These are phyloP conservation scores for Margaritispora aquatica DNA, from an alignment of 495 filamentous ascomycete species.

Conservation along the genomic window DNA sequence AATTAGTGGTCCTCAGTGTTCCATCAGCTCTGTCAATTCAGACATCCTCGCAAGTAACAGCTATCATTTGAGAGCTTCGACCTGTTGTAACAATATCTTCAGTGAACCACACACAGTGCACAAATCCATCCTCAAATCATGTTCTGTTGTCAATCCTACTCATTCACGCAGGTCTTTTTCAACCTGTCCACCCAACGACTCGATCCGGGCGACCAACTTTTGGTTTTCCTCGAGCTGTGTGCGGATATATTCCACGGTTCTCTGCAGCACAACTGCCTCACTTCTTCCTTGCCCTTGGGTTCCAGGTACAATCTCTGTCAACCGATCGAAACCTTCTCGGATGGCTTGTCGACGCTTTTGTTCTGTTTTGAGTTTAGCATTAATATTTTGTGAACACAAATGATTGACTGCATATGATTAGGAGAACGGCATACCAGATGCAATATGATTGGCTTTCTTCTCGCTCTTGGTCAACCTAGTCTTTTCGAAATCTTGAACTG, in stretches of 20 bases:
- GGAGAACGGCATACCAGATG: slow-evolving; percentile 48
- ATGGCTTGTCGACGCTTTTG: slow-evolving; percentile 86
- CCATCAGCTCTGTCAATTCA: no score
- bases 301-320: slow-evolving; percentile 79
- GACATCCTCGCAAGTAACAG: no score
- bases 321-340: slow-evolving; percentile 76
- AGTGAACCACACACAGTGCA: no score
- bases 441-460: slow-evolving; percentile 89
- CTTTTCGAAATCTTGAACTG: no score
- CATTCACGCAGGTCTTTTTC: slow-evolving; percentile 35
- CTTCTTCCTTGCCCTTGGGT: slow-evolving; percentile 77
- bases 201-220: slow-evolving; percentile 54
- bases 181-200: slow-evolving; percentile 51
- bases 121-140: not conserved
- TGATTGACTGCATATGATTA: no score
- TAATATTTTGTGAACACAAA: not conserved
- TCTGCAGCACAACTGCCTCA: slow-evolving; percentile 74
- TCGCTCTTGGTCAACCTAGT: slow-evolving; percentile 79
- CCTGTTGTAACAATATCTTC: no score
- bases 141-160: no score
- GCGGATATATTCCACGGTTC: slow-evolving; percentile 66
- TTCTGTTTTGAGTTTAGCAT: slow-evolving; percentile 39
- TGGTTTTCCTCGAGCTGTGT: slow-evolving; percentile 57
- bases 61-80: no score
- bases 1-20: not conserved